phyloP scores from a whole-genome alignment of 176 grass and related monocot genomes.

The Aechmea fasciata region DNA sequence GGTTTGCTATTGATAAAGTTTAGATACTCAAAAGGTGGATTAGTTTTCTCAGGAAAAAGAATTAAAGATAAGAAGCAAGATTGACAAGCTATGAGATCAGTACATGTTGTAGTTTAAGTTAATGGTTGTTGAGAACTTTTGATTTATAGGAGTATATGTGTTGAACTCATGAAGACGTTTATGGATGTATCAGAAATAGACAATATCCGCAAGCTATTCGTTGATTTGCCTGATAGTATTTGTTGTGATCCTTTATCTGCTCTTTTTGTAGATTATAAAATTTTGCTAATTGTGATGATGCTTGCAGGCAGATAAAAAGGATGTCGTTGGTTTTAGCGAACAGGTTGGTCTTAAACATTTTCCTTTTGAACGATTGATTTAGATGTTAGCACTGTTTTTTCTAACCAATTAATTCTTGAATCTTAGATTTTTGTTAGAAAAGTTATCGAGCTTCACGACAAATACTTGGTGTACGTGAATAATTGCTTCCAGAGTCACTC shows the following conservation, averaged over 20 bases:
- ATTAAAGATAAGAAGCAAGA: background rate
- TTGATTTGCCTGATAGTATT: background rate
- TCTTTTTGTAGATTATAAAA: no score
- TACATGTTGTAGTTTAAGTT: background rate
- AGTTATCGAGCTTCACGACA: constrained; percentile 23
- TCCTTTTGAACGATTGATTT: background rate
- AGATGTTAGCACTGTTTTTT: background rate
- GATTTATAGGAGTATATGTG: no score
- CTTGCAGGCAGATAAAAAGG: no score
- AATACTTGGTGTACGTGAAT: constrained; percentile 17
- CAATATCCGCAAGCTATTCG: no score
- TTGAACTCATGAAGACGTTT: no score
- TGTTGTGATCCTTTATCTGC: no score
- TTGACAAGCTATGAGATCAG: background rate
- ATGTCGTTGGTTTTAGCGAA: background rate
- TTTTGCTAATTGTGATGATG: no score
- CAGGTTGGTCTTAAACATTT: background rate
- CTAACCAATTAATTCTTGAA: background rate
- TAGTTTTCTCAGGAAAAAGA: constrained; percentile 5
- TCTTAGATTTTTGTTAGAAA: constrained; percentile 24
- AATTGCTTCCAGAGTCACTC: constrained; percentile 26
- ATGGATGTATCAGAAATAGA: no score
- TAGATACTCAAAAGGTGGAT: no score
- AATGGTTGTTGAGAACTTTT: no score
- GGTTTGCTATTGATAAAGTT: no score